Conservation (phyloP, 768 basidiomycete species). For the Pulveroboletus sp. region DNA sequence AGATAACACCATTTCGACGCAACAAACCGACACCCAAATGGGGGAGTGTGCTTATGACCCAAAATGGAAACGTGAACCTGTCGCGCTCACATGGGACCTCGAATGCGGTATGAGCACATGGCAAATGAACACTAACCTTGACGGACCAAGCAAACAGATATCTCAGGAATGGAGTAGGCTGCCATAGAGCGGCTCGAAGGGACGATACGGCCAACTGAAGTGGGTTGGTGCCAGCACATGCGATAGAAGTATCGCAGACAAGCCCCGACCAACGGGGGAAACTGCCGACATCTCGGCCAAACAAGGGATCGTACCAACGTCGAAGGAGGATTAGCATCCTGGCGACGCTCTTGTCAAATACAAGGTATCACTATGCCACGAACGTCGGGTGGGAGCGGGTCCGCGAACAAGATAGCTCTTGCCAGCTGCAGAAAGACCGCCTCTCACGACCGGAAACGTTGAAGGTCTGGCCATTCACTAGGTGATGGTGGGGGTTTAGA, state of each 20-base stretch:
- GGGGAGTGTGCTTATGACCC: slow-evolving; percentile 22
- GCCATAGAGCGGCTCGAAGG: slow-evolving; percentile 17
- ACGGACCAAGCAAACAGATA: neutral
- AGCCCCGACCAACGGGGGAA: neutral
- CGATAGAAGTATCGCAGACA: neutral
- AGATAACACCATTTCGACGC: slow-evolving; percentile 20
- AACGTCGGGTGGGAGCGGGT: neutral
- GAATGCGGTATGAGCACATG: slow-evolving; percentile 13
- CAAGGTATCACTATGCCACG: slow-evolving; percentile 18
- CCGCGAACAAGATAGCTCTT: neutral
- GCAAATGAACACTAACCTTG: neutral
- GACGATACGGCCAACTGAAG: neutral
- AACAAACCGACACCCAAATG: slow-evolving; percentile 26
- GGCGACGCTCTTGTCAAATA: slow-evolving; percentile 14
- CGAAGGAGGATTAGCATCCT: slow-evolving; percentile 2
- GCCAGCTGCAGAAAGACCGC: neutral
- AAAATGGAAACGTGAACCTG: slow-evolving; percentile 13
- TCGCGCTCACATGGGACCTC: slow-evolving; percentile 1
- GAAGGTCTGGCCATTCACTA: slow-evolving; percentile 1
- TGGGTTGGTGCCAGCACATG: neutral
- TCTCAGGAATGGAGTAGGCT: neutral
- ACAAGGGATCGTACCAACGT: neutral
- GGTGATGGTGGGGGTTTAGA: slow-evolving; percentile 9
- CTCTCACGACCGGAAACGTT: neutral
- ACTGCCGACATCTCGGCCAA: slow-evolving; percentile 1